Evolutionary conservation across 306 rosid species (phyloP), one percentile per base, ranked within the genome.

Genomic region (Potentilla sterilis): DNA sequence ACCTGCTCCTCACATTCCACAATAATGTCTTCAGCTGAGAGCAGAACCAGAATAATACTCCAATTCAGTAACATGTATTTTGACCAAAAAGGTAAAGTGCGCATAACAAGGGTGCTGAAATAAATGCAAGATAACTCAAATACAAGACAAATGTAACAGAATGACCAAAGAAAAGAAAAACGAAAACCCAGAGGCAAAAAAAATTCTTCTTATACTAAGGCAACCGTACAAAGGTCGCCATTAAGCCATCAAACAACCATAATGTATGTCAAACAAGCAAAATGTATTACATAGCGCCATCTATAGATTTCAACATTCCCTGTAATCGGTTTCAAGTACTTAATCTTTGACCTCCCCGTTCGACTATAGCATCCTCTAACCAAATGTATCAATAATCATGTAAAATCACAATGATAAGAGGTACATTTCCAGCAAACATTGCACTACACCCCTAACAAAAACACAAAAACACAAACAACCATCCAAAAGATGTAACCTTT

Each of bases 1-100:
- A 82, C 49, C 78, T 69, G 83, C 77, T 69, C 88, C 82, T 71
- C 87, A 35, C 21, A 28, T 69, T 68, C 70, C 54, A 71, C 59
- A 21, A 35, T 12, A 58, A 63, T 72, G 78, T 77, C 82, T 68
- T 54, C 73, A 46, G 64, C 86, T 75, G 71, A 77, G 64, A 34
- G 51, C n/a, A 41, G 64, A 61, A 68, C 35, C 37, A 13, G 18
- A 67, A 80, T n/a, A 4, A 52, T 4, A 65, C 40, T 47, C 47
- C 69, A 85, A 24, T 75, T 72, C 77, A 82, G 83, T 75, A 75
- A 21, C 22, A 38, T 24, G 37, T 65, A 11, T 22, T 58, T 62
- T 7, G 22, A 21, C 14, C 9, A 72, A 21, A 24, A 73, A 57
- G 28, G 16, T 6, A 28, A 57, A 22, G 51, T 9, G 55, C n/a